Evolutionary conservation across 805 yeast genomes (phyloP).

Genomic region (Maudiozyma turicensis): DNA sequence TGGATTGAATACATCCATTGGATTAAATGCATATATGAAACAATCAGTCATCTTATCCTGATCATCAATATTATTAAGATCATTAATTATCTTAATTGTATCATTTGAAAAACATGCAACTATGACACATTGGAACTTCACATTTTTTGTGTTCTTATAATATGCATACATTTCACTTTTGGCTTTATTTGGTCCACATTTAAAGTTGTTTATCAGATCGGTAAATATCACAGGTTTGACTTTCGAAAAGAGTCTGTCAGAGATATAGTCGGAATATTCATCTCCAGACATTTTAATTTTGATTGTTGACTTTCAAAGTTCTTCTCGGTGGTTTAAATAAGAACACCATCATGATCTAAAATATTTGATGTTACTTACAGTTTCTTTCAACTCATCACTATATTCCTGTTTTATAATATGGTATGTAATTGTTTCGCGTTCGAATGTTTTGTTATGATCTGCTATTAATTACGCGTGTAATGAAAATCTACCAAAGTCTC

Average conservation of each 20-base stretch:
- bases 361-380: too few relatives aligned
- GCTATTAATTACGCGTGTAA: too few relatives aligned
- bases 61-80: constrained; percentile 11
- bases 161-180: constrained; percentile 23
- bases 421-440: too few relatives aligned
- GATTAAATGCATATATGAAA: constrained; percentile 28
- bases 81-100: constrained; percentile 15
- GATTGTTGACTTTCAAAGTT: too few relatives aligned
- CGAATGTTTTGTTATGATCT: too few relatives aligned
- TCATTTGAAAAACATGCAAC: constrained; percentile 16
- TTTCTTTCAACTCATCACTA: too few relatives aligned
- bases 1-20: constrained; percentile 22
- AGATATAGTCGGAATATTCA: constrained; percentile 10
- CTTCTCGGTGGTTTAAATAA: too few relatives aligned
- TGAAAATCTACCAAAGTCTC: too few relatives aligned
- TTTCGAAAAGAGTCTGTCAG: constrained; percentile 19
- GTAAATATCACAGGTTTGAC: constrained; percentile 22
- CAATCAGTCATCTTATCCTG: constrained; percentile 18
- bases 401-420: too few relatives aligned
- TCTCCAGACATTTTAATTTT: not conserved
- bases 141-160: constrained; percentile 15
- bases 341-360: too few relatives aligned
- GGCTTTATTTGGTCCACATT: constrained; percentile 20
- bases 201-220: constrained; percentile 19
- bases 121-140: constrained; percentile 22